A percentile compares a stretch with the other conserved stretches of the same genome.
phyloP scores from a whole-genome alignment of 805 yeast species.

The Komagataella populi region DNA sequence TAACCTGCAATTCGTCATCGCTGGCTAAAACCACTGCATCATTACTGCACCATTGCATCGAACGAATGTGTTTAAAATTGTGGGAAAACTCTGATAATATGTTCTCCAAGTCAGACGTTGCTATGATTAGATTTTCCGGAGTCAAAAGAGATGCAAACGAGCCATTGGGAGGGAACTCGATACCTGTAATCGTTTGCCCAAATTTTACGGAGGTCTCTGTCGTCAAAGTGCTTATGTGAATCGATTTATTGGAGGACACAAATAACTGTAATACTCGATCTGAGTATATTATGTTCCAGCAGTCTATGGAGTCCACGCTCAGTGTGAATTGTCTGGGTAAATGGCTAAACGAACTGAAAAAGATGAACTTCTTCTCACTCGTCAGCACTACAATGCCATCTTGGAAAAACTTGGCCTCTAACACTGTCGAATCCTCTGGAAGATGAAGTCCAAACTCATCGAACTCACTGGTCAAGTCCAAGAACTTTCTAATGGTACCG shows the following conservation, averaged over 20 bases:
- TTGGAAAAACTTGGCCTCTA: conserved; percentile 23
- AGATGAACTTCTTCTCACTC: conserved; percentile 24
- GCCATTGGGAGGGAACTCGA: conserved; percentile 37
- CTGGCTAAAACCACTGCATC: conserved; percentile 58
- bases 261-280: neutral
- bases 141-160: conserved; percentile 36
- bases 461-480: conserved; percentile 57
- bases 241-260: neutral
- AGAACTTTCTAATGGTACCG: conserved; percentile 42
- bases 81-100: neutral
- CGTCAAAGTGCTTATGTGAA: neutral
- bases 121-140: conserved; percentile 25
- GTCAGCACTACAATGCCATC: conserved; percentile 30
- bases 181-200: neutral
- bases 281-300: neutral
- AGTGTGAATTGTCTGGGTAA: neutral
- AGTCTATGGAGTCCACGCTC: neutral
- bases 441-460: conserved; percentile 31
- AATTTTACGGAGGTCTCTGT: neutral
- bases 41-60: conserved; percentile 70
- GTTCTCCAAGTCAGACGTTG: conserved; percentile 19
- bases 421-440: conserved; percentile 14
- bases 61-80: conserved; percentile 27
- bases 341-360: conserved; percentile 2
- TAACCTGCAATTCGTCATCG: conserved; percentile 49